Evolutionary conservation across 345 rosid genomes (phyloP), one percentile per base, ranked within the genome.

Genomic region (Lenwebbia sp.): DNA sequence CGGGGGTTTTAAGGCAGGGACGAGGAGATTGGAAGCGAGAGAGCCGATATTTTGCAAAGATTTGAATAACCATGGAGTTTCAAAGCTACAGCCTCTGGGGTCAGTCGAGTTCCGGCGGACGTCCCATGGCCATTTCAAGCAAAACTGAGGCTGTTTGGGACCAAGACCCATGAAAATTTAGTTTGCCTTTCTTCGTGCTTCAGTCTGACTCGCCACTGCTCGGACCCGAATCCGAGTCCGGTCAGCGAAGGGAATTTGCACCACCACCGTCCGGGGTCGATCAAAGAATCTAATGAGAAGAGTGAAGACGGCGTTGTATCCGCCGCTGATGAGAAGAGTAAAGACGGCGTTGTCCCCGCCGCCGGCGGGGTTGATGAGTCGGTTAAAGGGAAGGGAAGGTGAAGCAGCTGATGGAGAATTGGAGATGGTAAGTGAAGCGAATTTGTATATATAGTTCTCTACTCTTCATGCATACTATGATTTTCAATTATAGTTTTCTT

Each of bases 111-210:
- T 89, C 54, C 90, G 90, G 83, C 85, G 88, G 52, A 83, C 86
- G 88, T 92, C 93, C 99, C 97, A 93, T 12, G 98, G 98, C 98
- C 95, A 96, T 89, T 94, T 94, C 86, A 92, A 83, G 90, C 98
- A 96, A 88, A 94, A 90, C 52, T 89, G 85, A 51, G 95, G 90
- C 17, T 90, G 54, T 83, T 93, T 91, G 6, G 91, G 87, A 84
- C 83, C 70, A 85, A 92, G 88, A 53, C 47, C 86, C 86, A 90
- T 70, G 81, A 70, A 70, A 70, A 22, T 37, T 37, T 8, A 22
- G 0, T 19, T 6, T 70, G 78, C 44, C 78, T 40, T 70, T 82
- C 22, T 53, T 82, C 41, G 28, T 54, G 22, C 26, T 51, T 82
- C 84, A 3, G 54, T 10, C 58, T 28, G 0, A 51, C 26, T 54